Conservation (phyloP, 2,329 filamentous ascomycete genomes). For the Ascochyta koolunga region DNA sequence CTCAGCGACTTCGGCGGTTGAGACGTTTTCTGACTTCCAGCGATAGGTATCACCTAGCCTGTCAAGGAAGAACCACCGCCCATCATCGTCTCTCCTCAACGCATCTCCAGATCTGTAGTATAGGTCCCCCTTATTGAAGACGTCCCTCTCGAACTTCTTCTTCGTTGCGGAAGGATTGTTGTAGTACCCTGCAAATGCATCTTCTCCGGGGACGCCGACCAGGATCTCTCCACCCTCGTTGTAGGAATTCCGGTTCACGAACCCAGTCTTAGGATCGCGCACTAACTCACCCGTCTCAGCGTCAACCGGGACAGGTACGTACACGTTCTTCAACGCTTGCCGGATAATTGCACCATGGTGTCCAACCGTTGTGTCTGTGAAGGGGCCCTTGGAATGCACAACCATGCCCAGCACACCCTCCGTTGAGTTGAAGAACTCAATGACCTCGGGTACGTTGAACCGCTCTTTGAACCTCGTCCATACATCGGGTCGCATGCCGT, state of each 20-base stretch:
- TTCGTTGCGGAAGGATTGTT: constrained; percentile 68
- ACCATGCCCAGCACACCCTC: constrained; percentile 70
- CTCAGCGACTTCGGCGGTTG: constrained; percentile 54
- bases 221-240: constrained; percentile 75
- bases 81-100: constrained; percentile 49
- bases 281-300: constrained; percentile 69
- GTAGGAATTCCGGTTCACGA: constrained; percentile 66
- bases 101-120: constrained; percentile 56
- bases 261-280: constrained; percentile 69
- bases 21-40: constrained; percentile 57
- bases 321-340: constrained; percentile 57
- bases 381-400: constrained; percentile 60
- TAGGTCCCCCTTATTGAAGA: constrained; percentile 53
- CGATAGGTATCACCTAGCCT: constrained; percentile 55
- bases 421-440: constrained; percentile 78
- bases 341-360: constrained; percentile 70
- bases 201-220: constrained; percentile 60
- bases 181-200: constrained; percentile 67
- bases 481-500: constrained; percentile 70
- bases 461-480: constrained; percentile 68
- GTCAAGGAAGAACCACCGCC: constrained; percentile 56
- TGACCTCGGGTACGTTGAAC: constrained; percentile 66
- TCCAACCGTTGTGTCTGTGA: constrained; percentile 65
- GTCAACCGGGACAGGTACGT: constrained; percentile 71
- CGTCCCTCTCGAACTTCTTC: constrained; percentile 56